Evolutionary conservation across 305 asterid species (phyloP), one percentile per base, ranked within the genome.

Genomic region (Fraxinus angustifolia): DNA sequence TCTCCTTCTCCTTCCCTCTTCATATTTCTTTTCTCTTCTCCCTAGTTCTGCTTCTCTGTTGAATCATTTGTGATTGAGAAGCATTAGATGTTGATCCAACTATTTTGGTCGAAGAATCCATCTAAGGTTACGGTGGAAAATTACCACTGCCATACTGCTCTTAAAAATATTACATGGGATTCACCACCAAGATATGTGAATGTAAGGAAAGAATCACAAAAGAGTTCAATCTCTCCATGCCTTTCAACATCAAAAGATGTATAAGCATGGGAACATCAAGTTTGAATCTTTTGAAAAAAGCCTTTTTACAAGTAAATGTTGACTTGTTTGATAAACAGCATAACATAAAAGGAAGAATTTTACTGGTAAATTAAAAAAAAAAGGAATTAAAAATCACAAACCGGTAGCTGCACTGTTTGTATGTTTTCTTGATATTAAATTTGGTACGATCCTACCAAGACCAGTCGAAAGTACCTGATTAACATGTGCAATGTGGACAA

Each of bases 361-460:
- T 33, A 19, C 12, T 38, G 35, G 42, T 14, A 73, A 56, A 42
- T 42, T 42, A 8, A 10, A 42, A 42, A 40, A 40, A 45, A 12
- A 3, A 2, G 0, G 17, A 2, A 14, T n/a, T 42, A 42, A 42
- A 86, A 78, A 31, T 80, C 16, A 79, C 87, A 56, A 83, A 92
- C 98, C 97, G 87, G 97, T 93, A 79, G 99, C 97, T 12, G 98
- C 97, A 86, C 97, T 93, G 82, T 95, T 95, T n/a, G 98, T 95
- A 84, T 95, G 99, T 87, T 95, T 93, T 88, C 98, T 90, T 74
- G 98, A 95, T 88, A 95, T 95, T 91, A 95, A 84, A 84, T 95
- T 95, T 36, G 99, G 99, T 76, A 95, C 96, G 84, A 95, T 95
- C 91, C 99, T 91, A 80, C 99, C 98, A 82, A 95, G 97, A 77